Evolutionary conservation across 768 basidiomycete genomes (phyloP).

Genomic region (Mrakia gelida): DNA sequence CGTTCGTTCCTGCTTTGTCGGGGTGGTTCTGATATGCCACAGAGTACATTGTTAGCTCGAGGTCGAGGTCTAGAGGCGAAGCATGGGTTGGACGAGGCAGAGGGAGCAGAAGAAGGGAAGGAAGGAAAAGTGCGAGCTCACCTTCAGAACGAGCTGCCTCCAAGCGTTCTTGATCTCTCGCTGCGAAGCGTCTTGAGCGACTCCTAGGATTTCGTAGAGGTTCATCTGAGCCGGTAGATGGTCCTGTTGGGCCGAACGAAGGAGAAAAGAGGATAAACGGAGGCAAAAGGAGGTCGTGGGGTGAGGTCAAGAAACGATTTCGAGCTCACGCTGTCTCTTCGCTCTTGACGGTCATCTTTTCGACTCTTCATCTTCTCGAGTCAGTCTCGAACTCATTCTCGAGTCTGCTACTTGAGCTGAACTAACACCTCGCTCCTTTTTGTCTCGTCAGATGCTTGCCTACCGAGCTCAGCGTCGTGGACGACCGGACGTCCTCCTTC

Average conservation of each 20-base stretch:
- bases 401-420: too few relatives aligned
- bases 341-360: too few relatives aligned
- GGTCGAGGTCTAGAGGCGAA: neutral
- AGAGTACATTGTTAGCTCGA: neutral
- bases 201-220: constrained; percentile 16
- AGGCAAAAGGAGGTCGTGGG: neutral
- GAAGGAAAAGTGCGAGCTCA: neutral
- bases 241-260: neutral
- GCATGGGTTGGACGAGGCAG: neutral
- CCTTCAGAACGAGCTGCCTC: constrained; percentile 23
- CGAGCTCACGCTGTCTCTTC: neutral
- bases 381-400: too few relatives aligned
- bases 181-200: neutral
- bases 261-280: neutral
- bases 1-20: neutral
- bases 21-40: neutral
- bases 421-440: neutral
- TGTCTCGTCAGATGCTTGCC: neutral
- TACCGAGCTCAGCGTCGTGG: neutral
- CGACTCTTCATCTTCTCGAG: too few relatives aligned
- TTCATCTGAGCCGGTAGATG: neutral
- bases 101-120: neutral
- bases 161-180: constrained; percentile 23
- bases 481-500: neutral
- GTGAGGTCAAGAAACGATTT: neutral